Base-by-base conservation (phyloP, 768 basidiomycete genomes). In the Trametes elegans region DNA sequence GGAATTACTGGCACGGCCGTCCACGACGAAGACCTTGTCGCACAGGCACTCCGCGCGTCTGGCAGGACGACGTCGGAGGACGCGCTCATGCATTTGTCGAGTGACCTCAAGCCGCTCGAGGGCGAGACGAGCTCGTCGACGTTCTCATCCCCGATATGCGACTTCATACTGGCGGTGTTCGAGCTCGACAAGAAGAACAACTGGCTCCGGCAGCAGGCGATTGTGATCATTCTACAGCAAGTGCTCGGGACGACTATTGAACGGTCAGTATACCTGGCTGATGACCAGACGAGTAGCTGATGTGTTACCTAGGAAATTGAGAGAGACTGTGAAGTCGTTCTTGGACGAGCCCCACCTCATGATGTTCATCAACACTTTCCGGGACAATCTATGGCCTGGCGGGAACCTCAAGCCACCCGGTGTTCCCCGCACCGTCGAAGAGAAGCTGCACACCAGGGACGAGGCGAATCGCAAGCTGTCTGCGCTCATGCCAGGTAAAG, bases 181-280 rank as follows among this genome's bases (percentile, higher is more conserved):
- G 95, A 97, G 69, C 81, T 98, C 16, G 86, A 97, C 72, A 93
- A 92, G 77, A 87, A 91, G 70, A 94, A 95, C 64, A 97, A 96
- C 62, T 99, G 97, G 97, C 75, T 98, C 24, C 79, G 96, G 48
- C 77, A 92, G 18, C 97, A 98, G 68, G 95, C 97, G 2, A 93
- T 97, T 62, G 90, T 98, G 13, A 92, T 98, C 47, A 94, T 98
- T 55, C 73, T 98, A 46, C 97, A 98, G 67, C 96, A 98, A 66
- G 85, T 98, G 3, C 78, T 99, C 3, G 96, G 95, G 10, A 90
- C 91, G 13, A 98, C 97, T 0, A 93, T 98, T 62, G 97, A 99
- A 71, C 78, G 93, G 96, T 96, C 49, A 63, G 81, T 69, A 2
- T 24, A 27, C 8, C 24, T 47, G 23, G 13, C 44, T 29, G 5